Evolutionary conservation across 2,329 filamentous ascomycete species (phyloP).

Genomic region (Sarocladium oryzae): DNA sequence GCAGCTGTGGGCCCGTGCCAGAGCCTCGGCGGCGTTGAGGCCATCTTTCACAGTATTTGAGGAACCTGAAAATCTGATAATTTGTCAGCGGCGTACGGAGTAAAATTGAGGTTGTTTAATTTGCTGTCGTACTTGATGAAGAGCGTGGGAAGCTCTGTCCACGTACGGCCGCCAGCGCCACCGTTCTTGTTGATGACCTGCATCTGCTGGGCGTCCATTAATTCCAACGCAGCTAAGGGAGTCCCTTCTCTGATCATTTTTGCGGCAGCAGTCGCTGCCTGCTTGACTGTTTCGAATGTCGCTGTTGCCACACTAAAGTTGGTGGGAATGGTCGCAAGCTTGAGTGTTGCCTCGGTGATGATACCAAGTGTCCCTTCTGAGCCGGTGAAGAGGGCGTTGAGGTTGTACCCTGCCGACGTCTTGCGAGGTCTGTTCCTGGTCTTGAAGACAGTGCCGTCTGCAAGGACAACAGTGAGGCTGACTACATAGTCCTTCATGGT

Average conservation of each 20-base stretch:
- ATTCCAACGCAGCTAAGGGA: constrained; percentile 58
- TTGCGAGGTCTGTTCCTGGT: constrained; percentile 62
- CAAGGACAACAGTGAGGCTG: constrained; percentile 63
- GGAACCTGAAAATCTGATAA: constrained; percentile 53
- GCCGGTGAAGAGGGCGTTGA: constrained; percentile 62
- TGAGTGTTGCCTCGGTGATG: constrained; percentile 64
- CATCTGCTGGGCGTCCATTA: constrained; percentile 62
- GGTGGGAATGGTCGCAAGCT: constrained; percentile 57
- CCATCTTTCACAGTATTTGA: constrained; percentile 24
- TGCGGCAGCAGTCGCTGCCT: constrained; percentile 58
- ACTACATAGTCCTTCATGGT: constrained; percentile 74
- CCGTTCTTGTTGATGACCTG: constrained; percentile 57
- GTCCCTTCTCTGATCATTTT: constrained; percentile 58
- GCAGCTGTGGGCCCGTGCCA: not conserved
- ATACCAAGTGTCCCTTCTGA: constrained; percentile 67
- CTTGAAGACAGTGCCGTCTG: constrained; percentile 61
- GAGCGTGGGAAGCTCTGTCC: constrained; percentile 64
- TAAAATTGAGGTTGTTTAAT: no score
- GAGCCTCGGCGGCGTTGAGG: not conserved
- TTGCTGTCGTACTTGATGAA: constrained; percentile 56
- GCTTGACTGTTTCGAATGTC: constrained; percentile 50
- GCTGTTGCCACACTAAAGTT: constrained; percentile 60
- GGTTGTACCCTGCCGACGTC: constrained; percentile 64
- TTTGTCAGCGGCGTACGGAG: constrained; percentile 22
- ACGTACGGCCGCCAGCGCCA: constrained; percentile 50